Conservation (phyloP, 192 early-diverging fungal genomes). For the Backusella macrospora region DNA sequence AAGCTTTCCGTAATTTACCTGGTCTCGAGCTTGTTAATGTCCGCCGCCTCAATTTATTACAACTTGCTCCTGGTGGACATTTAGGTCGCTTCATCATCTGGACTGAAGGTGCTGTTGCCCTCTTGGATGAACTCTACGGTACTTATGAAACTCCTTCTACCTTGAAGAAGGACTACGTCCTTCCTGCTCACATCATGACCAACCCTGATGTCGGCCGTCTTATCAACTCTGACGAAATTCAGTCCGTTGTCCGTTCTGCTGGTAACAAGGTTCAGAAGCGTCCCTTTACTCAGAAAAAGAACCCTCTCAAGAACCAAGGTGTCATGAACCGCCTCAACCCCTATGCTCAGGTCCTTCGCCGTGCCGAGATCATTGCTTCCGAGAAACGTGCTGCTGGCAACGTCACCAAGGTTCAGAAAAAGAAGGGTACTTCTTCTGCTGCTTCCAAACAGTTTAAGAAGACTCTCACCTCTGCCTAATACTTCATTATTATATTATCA, state of each 20-base stretch:
- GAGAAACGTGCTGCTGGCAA: conserved; percentile 59
- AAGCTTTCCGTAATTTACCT: conserved; percentile 99
- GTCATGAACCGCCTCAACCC: conserved; percentile 97
- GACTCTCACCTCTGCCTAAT: conserved; percentile 42
- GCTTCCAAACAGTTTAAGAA: conserved; percentile 43
- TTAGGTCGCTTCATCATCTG: conserved; percentile 99
- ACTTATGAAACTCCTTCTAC: conserved; percentile 74
- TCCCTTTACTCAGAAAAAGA: conserved; percentile 98
- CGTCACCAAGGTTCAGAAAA: conserved; percentile 47
- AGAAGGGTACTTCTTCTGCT: conserved; percentile 29
- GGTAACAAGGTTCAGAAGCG: conserved; percentile 81
- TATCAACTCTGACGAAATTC: conserved; percentile 97
- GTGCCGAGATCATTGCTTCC: conserved; percentile 69
- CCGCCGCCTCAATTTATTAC: conserved; percentile 92
- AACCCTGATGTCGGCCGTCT: conserved; percentile 95
- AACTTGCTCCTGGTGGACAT: conserved; percentile 99
- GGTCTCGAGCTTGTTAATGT: conserved; percentile 97
- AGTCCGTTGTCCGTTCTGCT: conserved; percentile 88
- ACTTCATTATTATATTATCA: not conserved
- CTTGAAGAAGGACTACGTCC: conserved; percentile 89
- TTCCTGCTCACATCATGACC: conserved; percentile 85
- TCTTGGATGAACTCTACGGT: conserved; percentile 94
- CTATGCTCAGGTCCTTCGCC: conserved; percentile 90
- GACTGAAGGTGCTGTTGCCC: conserved; percentile 91
- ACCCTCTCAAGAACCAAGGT: conserved; percentile 94